Base-by-base conservation (phyloP, 73 alveolate genomes). In the Effrenium voratum region DNA sequence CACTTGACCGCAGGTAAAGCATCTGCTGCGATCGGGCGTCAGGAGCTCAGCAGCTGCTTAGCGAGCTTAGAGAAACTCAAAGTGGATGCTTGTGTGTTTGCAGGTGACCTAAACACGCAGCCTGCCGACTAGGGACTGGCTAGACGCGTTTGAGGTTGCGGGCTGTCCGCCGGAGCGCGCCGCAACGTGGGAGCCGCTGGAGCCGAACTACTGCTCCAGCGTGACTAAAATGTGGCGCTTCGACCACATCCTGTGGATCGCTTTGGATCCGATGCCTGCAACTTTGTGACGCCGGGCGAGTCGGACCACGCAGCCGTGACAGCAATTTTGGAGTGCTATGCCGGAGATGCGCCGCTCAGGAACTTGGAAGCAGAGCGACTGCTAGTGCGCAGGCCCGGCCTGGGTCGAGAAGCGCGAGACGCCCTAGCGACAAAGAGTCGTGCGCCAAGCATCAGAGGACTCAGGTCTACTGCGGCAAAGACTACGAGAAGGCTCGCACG, bases 401-500 rank as follows among this genome's bases (percentile, higher is more conserved):
- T 8, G 19, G 63, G 19, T 19, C 63, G n/a, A n/a, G n/a, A n/a
- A n/a, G n/a, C n/a, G n/a, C n/a, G n/a, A n/a, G n/a, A n/a, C n/a
- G n/a, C n/a, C n/a, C 63, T 12, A 52, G 19, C 26, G 26, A 19
- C 26, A 52, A 52, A 52, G 90, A 79, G 32, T 44, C 68, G 30
- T 79, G 90, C 45, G 68, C 43, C 30, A 38, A 45, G 15, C 43
- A 79, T 2, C 5, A 24, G 45, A 41, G 30, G 8, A 5, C 44
- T 12, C 1, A 5, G 63, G 32, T 26, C 0, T 43, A 13, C 6
- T 79, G 90, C 30, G n/a, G 68, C 15, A 79, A 79, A 5, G 90
- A 79, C 38, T 45, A 44, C 44, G 68, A 79, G 32, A 79, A 79
- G n/a, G 57, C 90, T 0, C 90, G 90, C 44, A 44, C 46, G 90